Evolutionary conservation across 371 early-diverging fungal genomes (phyloP), one percentile per base, ranked within the genome.

Genomic region (Mortierella sp.): DNA sequence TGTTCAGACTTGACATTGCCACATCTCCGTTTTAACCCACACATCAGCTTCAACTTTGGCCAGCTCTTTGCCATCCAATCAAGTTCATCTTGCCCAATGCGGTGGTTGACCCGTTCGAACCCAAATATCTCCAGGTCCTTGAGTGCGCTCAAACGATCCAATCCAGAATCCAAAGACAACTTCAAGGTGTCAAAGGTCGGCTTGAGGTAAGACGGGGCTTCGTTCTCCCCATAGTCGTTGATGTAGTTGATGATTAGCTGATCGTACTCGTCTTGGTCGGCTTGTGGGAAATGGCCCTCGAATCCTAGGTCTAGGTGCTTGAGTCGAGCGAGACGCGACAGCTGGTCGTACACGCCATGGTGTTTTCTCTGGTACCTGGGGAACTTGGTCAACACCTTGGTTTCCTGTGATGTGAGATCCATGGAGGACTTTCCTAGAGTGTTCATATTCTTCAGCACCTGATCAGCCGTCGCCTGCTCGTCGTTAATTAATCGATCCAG

Each of bases 111-210:
- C 10, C 76, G 19, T 10, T 75, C 52, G 34, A 75, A 50, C 34
- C 68, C 75, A 42, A 75, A 34, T 38, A 75, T 68, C 65, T 75
- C 68, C n/a, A 75, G 38, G n/a, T 38, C 21, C 75, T 75, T 75
- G 38, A 52, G 50, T 47, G 50, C 24, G 11, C 31, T 28, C 54
- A 75, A 16, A 0, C 38, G 75, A 68, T 65, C 65, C 38, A 75
- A 8, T 47, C 52, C 52, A 21, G 75, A 75, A 0, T 26, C 11
- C 0, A 68, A 42, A 4, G 68, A 31, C 14, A 65, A 24, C 38
- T 52, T 52, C 50, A 75, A 45, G 6, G 68, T 68, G 11, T 75
- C 68, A 52, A 68, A 48, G 21, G 13, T 50, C 9, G 48, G 48
- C 1, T 8, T 48, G 48, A 48, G 14, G 48, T 14, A 48, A 11